A percentile compares a stretch with the other conserved stretches of the same genome.
These are phyloP conservation scores for Arabidopsis suecica DNA, from an alignment of 345 rosid genomes.

Conservation along the genomic window DNA sequence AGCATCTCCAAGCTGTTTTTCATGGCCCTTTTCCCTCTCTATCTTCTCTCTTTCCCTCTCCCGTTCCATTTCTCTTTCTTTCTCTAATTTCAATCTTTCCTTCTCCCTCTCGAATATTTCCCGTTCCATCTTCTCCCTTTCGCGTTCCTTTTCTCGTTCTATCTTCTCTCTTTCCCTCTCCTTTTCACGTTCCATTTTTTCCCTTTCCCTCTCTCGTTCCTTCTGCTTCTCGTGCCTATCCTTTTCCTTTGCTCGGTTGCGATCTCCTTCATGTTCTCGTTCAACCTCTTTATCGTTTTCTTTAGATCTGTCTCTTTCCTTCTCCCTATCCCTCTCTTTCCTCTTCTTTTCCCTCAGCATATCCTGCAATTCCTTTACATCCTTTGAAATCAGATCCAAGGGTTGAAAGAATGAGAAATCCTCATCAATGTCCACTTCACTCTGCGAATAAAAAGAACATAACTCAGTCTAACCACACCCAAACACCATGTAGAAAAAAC, in stretches of 20 bases:
- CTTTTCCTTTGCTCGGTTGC: slow-evolving; percentile 66
- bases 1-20: slow-evolving; percentile 65
- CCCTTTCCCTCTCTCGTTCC: slow-evolving; percentile 57
- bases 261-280: slow-evolving; percentile 65
- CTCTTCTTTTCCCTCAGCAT: slow-evolving; percentile 81
- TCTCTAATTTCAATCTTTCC: slow-evolving; percentile 50
- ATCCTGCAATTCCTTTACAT: slow-evolving; percentile 75
- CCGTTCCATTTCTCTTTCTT: slow-evolving; percentile 39
- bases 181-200: slow-evolving; percentile 56
- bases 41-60: slow-evolving; percentile 56
- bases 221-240: slow-evolving; percentile 73
- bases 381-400: slow-evolving; percentile 91
- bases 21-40: slow-evolving; percentile 69
- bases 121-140: slow-evolving; percentile 47
- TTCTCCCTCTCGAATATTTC: slow-evolving; percentile 69
- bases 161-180: slow-evolving; percentile 71
- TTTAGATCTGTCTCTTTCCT: slow-evolving; percentile 59
- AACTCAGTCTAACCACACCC: slow-evolving; percentile 13
- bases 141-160: slow-evolving; percentile 54
- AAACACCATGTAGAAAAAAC: slow-evolving; percentile 10
- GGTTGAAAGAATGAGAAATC: slow-evolving; percentile 98
- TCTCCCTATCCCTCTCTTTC: slow-evolving; percentile 72
- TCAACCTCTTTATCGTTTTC: slow-evolving; percentile 57
- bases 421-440: slow-evolving; percentile 81
- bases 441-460: slow-evolving; percentile 49